Percentiles rank a stretch among this genome's conserved stretches.
These are phyloP conservation scores for Colletotrichum sp. DNA, from an alignment of 2,329 filamentous ascomycete species.

Conservation along the genomic window DNA sequence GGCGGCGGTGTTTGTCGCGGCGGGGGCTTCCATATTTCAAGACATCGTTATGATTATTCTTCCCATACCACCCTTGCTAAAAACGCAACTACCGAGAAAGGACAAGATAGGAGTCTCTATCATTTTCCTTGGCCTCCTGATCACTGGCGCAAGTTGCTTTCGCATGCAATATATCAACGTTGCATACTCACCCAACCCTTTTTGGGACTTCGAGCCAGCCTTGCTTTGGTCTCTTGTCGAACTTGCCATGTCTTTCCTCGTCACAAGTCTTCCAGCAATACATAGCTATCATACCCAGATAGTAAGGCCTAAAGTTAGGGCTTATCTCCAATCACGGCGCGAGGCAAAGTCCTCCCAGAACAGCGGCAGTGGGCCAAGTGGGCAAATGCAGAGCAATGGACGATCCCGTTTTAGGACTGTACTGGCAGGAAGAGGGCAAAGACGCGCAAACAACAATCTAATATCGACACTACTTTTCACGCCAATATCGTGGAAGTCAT, in stretches of 20 bases:
- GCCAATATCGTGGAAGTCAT: neutral
- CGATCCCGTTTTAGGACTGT: neutral
- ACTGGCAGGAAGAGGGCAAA: neutral
- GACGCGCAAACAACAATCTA: neutral
- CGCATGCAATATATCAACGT: neutral
- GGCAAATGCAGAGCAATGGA: neutral
- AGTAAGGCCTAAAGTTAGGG: neutral
- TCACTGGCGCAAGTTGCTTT: neutral
- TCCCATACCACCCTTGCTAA: neutral
- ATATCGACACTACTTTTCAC: neutral
- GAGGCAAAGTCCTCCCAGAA: neutral
- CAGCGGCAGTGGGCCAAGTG: neutral
- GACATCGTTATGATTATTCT: neutral
- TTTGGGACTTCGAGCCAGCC: constrained; percentile 2
- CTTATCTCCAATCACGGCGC: neutral
- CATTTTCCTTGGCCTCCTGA: neutral
- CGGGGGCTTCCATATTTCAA: neutral
- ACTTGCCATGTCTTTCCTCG: neutral
- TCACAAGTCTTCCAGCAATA: neutral
- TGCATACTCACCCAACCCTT: neutral
- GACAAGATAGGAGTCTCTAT: neutral
- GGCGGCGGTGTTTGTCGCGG: neutral
- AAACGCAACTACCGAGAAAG: neutral
- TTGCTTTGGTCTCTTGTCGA: constrained; percentile 4
- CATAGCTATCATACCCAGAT: neutral